Percentiles rank a stretch among this genome's conserved stretches.
Conservation (phyloP, 768 basidiomycete species). For the Rhodotorula kratochvilovae region DNA sequence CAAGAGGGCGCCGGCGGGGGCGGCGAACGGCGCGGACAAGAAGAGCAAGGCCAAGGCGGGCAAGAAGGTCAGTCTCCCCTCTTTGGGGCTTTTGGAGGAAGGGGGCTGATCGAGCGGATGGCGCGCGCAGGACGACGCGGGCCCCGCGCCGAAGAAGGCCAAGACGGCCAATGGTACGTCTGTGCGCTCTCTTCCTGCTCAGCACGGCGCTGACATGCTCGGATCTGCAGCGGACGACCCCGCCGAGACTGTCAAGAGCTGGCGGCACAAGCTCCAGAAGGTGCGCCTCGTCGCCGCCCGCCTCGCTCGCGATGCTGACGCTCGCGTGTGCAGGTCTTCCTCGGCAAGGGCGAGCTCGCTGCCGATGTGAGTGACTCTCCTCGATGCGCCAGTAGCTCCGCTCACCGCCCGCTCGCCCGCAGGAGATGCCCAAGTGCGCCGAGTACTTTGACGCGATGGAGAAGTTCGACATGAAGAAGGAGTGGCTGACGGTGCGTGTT, state of each 20-base stretch:
- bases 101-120: too few relatives aligned
- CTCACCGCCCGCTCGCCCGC: neutral
- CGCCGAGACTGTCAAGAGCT: conserved; percentile 62
- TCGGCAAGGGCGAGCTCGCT: conserved; percentile 27
- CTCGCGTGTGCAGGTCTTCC: conserved; percentile 34
- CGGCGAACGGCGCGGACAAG: conserved; percentile 26
- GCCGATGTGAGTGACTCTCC: conserved; percentile 19
- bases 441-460: conserved; percentile 43
- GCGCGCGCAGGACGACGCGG: conserved; percentile 44
- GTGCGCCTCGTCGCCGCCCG: conserved; percentile 39
- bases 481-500: conserved; percentile 41
- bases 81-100: too few relatives aligned
- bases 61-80: conserved; percentile 25
- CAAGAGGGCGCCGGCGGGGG: neutral
- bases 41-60: conserved; percentile 52
- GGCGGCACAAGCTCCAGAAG: conserved; percentile 88
- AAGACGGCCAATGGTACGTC: conserved; percentile 17
- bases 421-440: conserved; percentile 42
- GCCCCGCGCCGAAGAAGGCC: conserved; percentile 55
- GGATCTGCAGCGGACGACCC: conserved; percentile 26
- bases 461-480: conserved; percentile 40
- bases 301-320: conserved; percentile 37
- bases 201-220: neutral
- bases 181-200: neutral
- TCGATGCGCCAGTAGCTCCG: too few relatives aligned